phyloP scores from a whole-genome alignment of 1,139 yeast genomes.

The Yamadazyma jaroonii region DNA sequence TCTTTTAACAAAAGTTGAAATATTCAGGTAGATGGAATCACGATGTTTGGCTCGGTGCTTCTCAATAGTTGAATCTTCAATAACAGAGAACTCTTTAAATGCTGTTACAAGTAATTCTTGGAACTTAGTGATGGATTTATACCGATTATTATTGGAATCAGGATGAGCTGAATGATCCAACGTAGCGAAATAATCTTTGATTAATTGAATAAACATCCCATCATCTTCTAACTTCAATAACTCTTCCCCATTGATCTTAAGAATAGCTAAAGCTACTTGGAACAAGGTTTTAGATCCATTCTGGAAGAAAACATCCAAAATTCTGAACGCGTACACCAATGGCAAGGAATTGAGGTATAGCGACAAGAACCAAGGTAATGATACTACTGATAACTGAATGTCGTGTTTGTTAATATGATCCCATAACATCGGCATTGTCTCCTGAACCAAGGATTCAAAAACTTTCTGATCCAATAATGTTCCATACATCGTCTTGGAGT shows the following conservation, averaged over 20 bases:
- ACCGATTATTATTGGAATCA: constrained; percentile 60
- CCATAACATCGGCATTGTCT: constrained; percentile 87
- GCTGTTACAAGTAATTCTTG: constrained; percentile 91
- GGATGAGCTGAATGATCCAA: constrained; percentile 84
- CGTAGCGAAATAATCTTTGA: constrained; percentile 77
- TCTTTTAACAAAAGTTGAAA: constrained; percentile 86
- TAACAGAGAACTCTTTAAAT: constrained; percentile 80
- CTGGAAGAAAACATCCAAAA: constrained; percentile 85
- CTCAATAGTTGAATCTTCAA: constrained; percentile 71
- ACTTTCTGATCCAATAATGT: constrained; percentile 91
- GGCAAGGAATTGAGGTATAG: constrained; percentile 93
- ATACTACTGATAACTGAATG: constrained; percentile 91
- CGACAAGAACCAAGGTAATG: constrained; percentile 95
- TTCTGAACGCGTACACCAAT: constrained; percentile 84
- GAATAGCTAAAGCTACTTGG: constrained; percentile 88
- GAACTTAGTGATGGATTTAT: constrained; percentile 72
- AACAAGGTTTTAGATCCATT: constrained; percentile 89
- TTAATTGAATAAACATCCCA: constrained; percentile 81
- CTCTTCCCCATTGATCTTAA: constrained; percentile 84
- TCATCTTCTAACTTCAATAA: constrained; percentile 82
- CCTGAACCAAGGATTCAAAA: constrained; percentile 84
- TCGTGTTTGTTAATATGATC: constrained; percentile 76
- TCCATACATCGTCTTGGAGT: constrained; percentile 97
- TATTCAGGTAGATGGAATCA: constrained; percentile 76
- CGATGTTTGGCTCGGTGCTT: constrained; percentile 71